These are phyloP conservation scores for Neurospora discreta DNA, from an alignment of 495 filamentous ascomycete species.

Conservation along the genomic window DNA sequence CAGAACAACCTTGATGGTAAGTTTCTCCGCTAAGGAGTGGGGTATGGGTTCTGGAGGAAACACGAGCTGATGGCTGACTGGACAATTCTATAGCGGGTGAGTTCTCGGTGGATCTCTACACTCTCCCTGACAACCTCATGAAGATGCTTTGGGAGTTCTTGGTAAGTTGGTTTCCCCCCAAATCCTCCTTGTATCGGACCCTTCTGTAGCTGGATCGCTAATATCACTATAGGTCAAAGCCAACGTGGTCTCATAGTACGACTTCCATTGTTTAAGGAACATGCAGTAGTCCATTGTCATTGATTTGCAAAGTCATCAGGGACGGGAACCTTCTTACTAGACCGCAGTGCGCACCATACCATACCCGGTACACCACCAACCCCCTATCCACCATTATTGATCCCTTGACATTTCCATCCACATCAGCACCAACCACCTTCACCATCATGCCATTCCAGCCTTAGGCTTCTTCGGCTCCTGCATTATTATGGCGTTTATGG, in stretches of 20 bases:
- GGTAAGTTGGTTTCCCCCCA: conserved; percentile 18
- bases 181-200: neutral
- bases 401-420: neutral
- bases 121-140: conserved; percentile 66
- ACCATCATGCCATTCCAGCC: neutral
- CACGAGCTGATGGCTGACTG: neutral
- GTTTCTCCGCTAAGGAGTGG: conserved; percentile 11
- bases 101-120: conserved; percentile 97
- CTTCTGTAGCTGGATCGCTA: neutral
- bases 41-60: neutral
- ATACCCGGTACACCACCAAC: neutral
- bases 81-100: conserved; percentile 61
- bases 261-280: neutral
- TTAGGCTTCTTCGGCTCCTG: neutral
- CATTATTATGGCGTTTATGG: conserved; percentile 9
- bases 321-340: neutral
- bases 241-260: conserved; percentile 11
- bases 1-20: conserved; percentile 93
- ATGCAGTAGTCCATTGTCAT: neutral
- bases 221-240: conserved; percentile 12
- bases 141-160: conserved; percentile 92
- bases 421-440: neutral
- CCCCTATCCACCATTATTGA: neutral
- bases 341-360: neutral
- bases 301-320: neutral